phyloP scores from a whole-genome alignment of 1,139 yeast genomes.

The Zygosaccharomyces pseudobailii region DNA sequence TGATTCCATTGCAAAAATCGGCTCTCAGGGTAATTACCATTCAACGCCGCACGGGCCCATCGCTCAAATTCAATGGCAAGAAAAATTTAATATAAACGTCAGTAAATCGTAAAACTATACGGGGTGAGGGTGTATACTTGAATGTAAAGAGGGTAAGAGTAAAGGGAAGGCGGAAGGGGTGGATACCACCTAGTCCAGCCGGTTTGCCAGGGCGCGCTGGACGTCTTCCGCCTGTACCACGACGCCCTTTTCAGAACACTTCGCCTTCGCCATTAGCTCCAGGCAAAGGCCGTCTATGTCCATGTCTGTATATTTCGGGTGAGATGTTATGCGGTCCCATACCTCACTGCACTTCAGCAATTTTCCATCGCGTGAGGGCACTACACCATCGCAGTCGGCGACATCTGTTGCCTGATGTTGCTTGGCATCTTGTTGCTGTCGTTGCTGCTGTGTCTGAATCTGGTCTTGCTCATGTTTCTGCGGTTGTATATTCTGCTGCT shows the following conservation, averaged over 20 bases:
- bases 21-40: background rate
- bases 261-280: constrained; percentile 89
- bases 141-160: too few relatives aligned
- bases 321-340: constrained; percentile 93
- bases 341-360: constrained; percentile 77
- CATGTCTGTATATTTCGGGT: constrained; percentile 87
- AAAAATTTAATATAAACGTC: background rate
- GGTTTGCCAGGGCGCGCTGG: constrained; percentile 48
- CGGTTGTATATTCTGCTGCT: background rate
- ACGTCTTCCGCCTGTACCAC: constrained; percentile 79
- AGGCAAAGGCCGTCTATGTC: constrained; percentile 90
- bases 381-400: constrained; percentile 39
- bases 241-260: constrained; percentile 88
- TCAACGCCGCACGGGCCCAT: background rate
- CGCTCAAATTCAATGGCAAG: background rate
- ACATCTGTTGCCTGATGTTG: background rate
- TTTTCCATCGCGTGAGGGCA: constrained; percentile 47
- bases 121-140: background rate
- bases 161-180: background rate
- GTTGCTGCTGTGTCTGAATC: background rate
- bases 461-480: background rate
- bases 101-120: background rate
- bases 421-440: background rate
- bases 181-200: constrained; percentile 9
- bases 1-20: background rate